Conservation (phyloP, 169 alveolate genomes). For the Besnoitia besnoiti region DNA sequence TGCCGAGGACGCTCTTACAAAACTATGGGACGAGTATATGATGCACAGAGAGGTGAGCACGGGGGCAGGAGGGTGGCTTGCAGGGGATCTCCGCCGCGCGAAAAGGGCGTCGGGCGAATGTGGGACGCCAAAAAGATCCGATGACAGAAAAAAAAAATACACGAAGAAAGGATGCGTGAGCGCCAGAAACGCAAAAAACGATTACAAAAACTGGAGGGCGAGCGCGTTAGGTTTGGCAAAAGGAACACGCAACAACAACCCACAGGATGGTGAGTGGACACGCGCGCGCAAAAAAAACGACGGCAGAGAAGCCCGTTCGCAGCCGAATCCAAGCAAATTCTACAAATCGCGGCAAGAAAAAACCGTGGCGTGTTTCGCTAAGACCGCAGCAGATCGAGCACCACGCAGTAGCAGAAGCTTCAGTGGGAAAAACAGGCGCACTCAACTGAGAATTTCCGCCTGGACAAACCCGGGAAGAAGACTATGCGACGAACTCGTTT, state of each 20-base stretch:
- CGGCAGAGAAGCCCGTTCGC: background rate
- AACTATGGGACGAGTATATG: background rate
- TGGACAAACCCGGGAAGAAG: background rate
- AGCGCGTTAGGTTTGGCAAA: background rate
- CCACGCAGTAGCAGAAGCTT: too few species aligned
- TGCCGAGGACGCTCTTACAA: too few species aligned
- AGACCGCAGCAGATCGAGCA: background rate
- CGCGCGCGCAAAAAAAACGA: background rate
- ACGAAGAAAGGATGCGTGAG: background rate
- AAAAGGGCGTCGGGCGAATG: background rate
- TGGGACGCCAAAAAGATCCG: background rate
- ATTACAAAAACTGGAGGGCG: too few species aligned
- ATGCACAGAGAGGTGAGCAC: background rate
- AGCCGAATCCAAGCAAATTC: background rate
- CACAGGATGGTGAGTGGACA: background rate
- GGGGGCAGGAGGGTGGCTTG: background rate
- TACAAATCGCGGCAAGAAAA: background rate
- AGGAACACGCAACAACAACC: constrained; percentile 2
- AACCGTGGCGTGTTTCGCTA: background rate
- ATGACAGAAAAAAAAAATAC: too few species aligned
- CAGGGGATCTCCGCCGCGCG: background rate
- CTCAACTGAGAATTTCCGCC: background rate
- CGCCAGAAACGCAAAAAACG: background rate
- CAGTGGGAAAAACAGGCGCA: background rate
- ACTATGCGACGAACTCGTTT: background rate